These are phyloP conservation scores for Aureobasidium sp. DNA, from an alignment of 2,329 filamentous ascomycete genomes.

Conservation along the genomic window DNA sequence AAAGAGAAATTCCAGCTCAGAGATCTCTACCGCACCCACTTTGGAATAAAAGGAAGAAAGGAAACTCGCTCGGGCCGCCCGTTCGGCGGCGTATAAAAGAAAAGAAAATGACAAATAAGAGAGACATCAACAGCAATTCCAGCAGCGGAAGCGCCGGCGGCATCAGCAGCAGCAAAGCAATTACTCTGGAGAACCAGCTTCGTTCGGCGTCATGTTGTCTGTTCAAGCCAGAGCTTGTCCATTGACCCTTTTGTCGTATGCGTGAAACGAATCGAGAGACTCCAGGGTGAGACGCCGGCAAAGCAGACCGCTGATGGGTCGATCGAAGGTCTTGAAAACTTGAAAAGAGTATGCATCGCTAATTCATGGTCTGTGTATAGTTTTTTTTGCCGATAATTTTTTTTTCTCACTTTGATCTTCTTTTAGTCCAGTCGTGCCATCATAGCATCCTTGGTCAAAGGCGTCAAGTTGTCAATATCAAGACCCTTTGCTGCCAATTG, in stretches of 20 bases:
- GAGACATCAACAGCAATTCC: constrained; percentile 12
- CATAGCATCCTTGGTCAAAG: constrained; percentile 91
- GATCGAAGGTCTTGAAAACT: constrained; percentile 3
- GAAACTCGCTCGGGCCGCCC: constrained; percentile 4
- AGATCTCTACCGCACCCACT: constrained; percentile 11
- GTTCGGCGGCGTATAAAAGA: background rate
- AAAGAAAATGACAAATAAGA: background rate
- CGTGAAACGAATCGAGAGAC: background rate
- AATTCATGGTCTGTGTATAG: constrained; percentile 14
- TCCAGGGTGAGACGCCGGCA: constrained; percentile 6
- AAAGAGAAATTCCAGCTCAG: background rate
- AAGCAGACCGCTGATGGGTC: constrained; percentile 13
- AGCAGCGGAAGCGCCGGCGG: background rate
- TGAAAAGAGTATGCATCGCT: constrained; percentile 16
- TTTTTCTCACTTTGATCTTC: background rate
- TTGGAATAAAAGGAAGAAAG: constrained; percentile 3
- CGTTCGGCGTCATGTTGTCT: background rate
- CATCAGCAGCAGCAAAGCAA: constrained; percentile 10
- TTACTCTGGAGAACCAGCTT: constrained; percentile 1
- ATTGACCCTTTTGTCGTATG: constrained; percentile 5
- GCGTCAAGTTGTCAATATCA: constrained; percentile 89
- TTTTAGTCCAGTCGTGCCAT: constrained; percentile 84
- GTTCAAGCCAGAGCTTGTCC: constrained; percentile 1
- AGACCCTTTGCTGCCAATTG: constrained; percentile 66
- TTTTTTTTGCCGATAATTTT: constrained; percentile 7